Base-by-base conservation (phyloP, 305 asterid species). In the Stenogyne calaminthoides region DNA sequence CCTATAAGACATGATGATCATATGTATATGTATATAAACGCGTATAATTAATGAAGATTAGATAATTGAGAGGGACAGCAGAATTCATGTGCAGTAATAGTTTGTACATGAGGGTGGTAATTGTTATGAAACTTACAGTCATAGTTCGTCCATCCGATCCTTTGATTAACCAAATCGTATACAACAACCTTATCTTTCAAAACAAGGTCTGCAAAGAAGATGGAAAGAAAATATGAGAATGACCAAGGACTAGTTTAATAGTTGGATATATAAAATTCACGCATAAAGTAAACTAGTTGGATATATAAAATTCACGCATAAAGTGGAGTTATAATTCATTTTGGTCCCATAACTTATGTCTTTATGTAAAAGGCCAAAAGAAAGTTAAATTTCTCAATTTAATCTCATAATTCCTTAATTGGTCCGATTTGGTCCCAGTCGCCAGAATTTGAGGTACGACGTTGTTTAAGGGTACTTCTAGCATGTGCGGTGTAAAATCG, bases 141-240 rank as follows among this genome's bases (percentile, higher is more conserved):
- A 34, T 81, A 83, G 64, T 79, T 83, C 2, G 82, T 80, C 90
- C 90, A 85, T 81, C 90, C 90, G 18, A 85, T 77, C 74, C 77
- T 69, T 61, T 83, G 88, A 19, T 73, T 78, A 15, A 29, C 85
- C 74, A 85, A 67, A 81, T 85, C 90, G 59, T 85, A 83, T 16
- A 83, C 88, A 18, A 85, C 80, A 2, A 83, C 64, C 68, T 85
- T 85, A 63, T 85, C 86, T 73, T 85, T 79, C 80, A 85, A 69
- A 52, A 85, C 83, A 19, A 85, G 83, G 71, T 85, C 89, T 85
- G 80, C 55, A 71, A 11, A 72, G 36, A 58, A 5, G 52, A 67
- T 22, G 51, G 27, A 47, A 29, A 51, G 4, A 62, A 36, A 59
- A 46, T 60, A n/a, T 22, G 7, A 40, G 47, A 9, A 1, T 40